Conservation (phyloP, 805 yeast genomes). For the Spathaspora arborariae region DNA sequence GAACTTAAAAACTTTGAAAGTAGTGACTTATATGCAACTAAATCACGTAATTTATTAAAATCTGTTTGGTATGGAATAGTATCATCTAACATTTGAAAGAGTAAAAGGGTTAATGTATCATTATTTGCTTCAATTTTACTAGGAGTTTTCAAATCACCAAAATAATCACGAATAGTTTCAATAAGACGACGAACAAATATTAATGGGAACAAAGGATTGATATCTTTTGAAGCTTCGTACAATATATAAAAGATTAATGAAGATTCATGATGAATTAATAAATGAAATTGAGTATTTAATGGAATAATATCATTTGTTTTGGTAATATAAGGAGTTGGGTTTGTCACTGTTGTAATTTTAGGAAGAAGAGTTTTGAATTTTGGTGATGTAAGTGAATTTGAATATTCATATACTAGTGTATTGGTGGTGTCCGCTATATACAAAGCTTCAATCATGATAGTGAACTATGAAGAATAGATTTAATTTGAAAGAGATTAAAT, state of each 20-base stretch:
- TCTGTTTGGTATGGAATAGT: constrained; percentile 75
- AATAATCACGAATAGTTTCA: constrained; percentile 53
- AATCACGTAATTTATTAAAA: constrained; percentile 61
- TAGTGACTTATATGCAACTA: constrained; percentile 63
- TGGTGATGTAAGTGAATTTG: constrained; percentile 28
- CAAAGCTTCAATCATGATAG: constrained; percentile 41
- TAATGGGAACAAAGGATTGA: constrained; percentile 53
- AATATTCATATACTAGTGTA: constrained; percentile 34
- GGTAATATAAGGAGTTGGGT: neutral
- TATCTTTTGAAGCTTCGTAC: neutral
- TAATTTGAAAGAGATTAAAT: neutral
- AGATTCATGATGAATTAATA: constrained; percentile 4
- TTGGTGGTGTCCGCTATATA: constrained; percentile 36
- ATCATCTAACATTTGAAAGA: constrained; percentile 76
- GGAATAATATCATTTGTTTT: constrained; percentile 2
- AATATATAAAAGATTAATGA: constrained; percentile 6
- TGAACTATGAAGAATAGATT: neutral
- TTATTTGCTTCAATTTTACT: constrained; percentile 62
- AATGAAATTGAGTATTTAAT: constrained; percentile 3
- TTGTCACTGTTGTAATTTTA: constrained; percentile 2
- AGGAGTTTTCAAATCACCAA: constrained; percentile 38
- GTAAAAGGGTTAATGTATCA: constrained; percentile 65
- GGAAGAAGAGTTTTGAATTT: constrained; percentile 24
- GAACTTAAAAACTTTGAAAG: constrained; percentile 48
- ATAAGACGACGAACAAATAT: constrained; percentile 50